Percentiles rank a stretch among this genome's conserved stretches.
phyloP scores from a whole-genome alignment of 768 basidiomycete species.

The Chalciporus sphaerocephalus region DNA sequence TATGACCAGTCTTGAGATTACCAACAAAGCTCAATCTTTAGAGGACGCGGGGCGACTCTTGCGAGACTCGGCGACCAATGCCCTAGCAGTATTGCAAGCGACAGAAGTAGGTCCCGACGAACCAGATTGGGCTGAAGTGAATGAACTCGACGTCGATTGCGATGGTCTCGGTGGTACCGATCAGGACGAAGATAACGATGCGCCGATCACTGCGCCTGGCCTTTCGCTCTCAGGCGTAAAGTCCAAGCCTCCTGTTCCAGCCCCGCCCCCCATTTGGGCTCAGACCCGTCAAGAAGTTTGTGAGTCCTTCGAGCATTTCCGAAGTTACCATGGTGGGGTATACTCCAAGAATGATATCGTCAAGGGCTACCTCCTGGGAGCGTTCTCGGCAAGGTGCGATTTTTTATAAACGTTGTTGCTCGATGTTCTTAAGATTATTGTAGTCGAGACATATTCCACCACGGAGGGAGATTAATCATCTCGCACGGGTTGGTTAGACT shows the following conservation, averaged over 20 bases:
- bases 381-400: slow-evolving; percentile 58
- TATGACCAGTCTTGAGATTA: not conserved
- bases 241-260: slow-evolving; percentile 25
- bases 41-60: slow-evolving; percentile 16
- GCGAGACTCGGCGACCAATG: slow-evolving; percentile 17
- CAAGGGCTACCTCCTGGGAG: slow-evolving; percentile 75
- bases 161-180: slow-evolving; percentile 7
- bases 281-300: slow-evolving; percentile 76
- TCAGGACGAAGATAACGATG: slow-evolving; percentile 6
- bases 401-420: not conserved
- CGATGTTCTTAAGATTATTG: slow-evolving; percentile 10
- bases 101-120: slow-evolving; percentile 1
- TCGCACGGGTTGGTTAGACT: slow-evolving; percentile 67
- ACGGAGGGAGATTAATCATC: slow-evolving; percentile 66
- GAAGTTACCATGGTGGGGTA: slow-evolving; percentile 76
- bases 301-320: slow-evolving; percentile 65
- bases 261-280: slow-evolving; percentile 42
- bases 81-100: slow-evolving; percentile 5
- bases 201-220: slow-evolving; percentile 13
- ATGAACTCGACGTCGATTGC: slow-evolving; percentile 16
- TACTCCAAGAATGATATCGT: slow-evolving; percentile 58
- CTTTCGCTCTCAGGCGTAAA: not conserved
- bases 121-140: slow-evolving; percentile 25
- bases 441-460: slow-evolving; percentile 67
- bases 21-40: slow-evolving; percentile 5